These are phyloP conservation scores for Wickerhamiella dianesei DNA, from an alignment of 805 yeast genomes.

Conservation along the genomic window DNA sequence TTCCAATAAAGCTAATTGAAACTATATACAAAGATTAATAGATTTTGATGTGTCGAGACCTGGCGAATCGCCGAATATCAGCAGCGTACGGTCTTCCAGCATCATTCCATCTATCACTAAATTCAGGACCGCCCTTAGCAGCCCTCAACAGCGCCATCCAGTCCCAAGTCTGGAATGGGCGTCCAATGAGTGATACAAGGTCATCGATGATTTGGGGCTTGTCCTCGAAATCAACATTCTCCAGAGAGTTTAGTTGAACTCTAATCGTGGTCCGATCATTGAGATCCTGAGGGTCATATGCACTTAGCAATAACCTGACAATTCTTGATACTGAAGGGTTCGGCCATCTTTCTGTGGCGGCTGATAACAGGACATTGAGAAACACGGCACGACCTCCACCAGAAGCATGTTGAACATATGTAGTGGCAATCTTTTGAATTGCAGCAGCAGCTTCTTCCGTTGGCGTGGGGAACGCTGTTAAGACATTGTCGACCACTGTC, in stretches of 20 bases:
- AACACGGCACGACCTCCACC: conserved; percentile 8
- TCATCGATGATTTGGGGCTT: conserved; percentile 2
- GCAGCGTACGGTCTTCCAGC: conserved; percentile 11
- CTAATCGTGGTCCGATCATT: conserved; percentile 11
- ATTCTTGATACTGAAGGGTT: conserved; percentile 6
- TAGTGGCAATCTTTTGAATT: conserved; percentile 5
- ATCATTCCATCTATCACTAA: conserved; percentile 8
- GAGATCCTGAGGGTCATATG: conserved; percentile 8
- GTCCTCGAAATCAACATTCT: conserved; percentile 4
- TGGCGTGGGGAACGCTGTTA: conserved; percentile 2
- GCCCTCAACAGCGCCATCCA: conserved; percentile 19
- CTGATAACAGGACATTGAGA: conserved; percentile 16
- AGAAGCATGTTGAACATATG: conserved; percentile 5
- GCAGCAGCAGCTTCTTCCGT: neutral
- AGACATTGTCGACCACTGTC: conserved; percentile 9
- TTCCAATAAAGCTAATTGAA: neutral
- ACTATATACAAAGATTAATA: neutral
- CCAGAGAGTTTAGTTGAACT: conserved; percentile 17
- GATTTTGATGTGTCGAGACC: neutral
- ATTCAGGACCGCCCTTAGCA: conserved; percentile 6
- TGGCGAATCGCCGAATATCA: conserved; percentile 7
- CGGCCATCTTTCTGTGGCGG: conserved; percentile 10
- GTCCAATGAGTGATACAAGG: conserved; percentile 11
- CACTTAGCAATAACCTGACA: conserved; percentile 9
- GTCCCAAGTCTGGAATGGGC: conserved; percentile 10